Evolutionary conservation across 1,284 basidiomycete genomes (phyloP), one percentile per base, ranked within the genome.

Genomic region (Xerocomus nothofagi): DNA sequence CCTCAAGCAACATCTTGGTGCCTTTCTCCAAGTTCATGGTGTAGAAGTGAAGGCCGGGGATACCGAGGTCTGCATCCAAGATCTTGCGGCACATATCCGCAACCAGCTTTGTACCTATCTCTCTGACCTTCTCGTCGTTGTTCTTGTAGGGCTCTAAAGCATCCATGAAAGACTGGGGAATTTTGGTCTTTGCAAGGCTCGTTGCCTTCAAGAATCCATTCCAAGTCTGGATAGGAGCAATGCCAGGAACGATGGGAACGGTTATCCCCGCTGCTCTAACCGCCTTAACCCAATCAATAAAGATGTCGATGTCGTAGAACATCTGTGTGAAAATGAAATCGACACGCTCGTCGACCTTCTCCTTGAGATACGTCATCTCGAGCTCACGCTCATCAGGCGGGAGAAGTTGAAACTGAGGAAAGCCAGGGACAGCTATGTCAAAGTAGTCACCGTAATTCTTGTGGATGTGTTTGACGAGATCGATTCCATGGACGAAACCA

Each of bases 1-100:
- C 89, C 68, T 95, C 86, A 30, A 99, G 77, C 26, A 99, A 77
- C 84, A 95, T 88, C 61, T 91, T 89, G 11, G 94, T 93, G 18
- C 89, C 96, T 71, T 90, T 97, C 72, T 98, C 97, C 44, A 99
- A 75, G 69, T 99, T 99, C 84, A 99, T 90, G 50, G 96, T 99
- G 73, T 98, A 99, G 66, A 99, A 91, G 70, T 99, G 96, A 55
- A 98, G 73, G 6, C 91, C 92, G 38, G 81, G 82, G 61, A 95
- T 89, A 10, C 86, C 95, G 31, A 93, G 79, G 49, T 85, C 79
- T 33, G 86, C 84, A n/a, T 75, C 73, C 51, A 96, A 73, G 57
- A 96, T 93, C 53, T 77, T 76, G 49, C 84, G 77, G 65, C 92
- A 95, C 86, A 95, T 89, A 15, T 93, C 91, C 18, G 88, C 88